Evolutionary conservation across 75 land plant genomes (phyloP).

Genomic region (Sequoiadendron giganteum): DNA sequence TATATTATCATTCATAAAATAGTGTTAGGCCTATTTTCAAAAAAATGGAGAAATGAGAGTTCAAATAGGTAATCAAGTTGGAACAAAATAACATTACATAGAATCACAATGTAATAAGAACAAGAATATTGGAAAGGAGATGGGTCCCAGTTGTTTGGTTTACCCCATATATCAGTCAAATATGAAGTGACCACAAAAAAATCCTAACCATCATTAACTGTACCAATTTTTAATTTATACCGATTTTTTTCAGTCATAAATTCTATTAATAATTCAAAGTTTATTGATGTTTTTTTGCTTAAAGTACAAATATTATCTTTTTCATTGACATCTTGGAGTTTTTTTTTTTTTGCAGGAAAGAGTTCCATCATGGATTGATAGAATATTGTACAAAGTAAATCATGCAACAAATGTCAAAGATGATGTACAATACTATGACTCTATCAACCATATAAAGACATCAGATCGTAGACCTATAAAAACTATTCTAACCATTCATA

Average conservation of each 20-base stretch:
- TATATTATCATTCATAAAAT: no score
- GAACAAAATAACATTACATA: no score
- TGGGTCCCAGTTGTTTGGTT: no score
- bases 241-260: neutral
- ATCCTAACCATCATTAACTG: no score
- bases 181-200: no score
- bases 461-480: slow-evolving; percentile 89
- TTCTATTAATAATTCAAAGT: neutral
- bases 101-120: no score
- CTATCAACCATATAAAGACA: slow-evolving; percentile 53
- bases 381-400: slow-evolving; percentile 71
- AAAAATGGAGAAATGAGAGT: no score
- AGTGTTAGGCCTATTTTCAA: no score
- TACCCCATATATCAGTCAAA: no score
- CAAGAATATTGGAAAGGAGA: no score
- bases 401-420: slow-evolving; percentile 27
- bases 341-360: slow-evolving; percentile 42
- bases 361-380: slow-evolving; percentile 88
- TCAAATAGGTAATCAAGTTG: no score
- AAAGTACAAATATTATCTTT: no score
- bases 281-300: neutral
- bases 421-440: slow-evolving; percentile 53
- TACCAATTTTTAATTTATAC: neutral
- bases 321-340: neutral
- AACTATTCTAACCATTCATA: slow-evolving; percentile 39